Conservation (phyloP, 805 yeast species). For the Candida easanensis region DNA sequence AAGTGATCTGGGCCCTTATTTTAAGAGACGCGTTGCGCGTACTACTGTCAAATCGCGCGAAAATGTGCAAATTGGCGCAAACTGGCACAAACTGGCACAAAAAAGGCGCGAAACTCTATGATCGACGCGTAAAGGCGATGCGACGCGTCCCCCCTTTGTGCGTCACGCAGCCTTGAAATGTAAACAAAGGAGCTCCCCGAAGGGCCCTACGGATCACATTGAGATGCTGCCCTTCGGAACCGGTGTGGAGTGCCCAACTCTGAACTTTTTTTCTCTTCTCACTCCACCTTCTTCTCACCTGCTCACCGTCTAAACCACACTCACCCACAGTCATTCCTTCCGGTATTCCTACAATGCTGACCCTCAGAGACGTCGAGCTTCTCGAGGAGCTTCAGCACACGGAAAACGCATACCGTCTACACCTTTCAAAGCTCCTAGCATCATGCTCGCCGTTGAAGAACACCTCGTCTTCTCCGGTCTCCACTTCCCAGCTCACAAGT, state of each 20-base stretch:
- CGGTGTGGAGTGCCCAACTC: no score
- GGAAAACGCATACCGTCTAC: conserved; percentile 16
- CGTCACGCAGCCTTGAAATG: not conserved
- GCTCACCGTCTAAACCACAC: no score
- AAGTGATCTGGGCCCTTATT: no score
- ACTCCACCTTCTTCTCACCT: no score
- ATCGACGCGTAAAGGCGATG: not conserved
- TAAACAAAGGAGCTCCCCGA: conserved; percentile 1
- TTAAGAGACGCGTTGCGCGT: not conserved
- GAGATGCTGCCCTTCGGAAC: no score
- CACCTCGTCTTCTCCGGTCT: not conserved
- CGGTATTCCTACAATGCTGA: conserved; percentile 1
- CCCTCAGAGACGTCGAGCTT: conserved; percentile 10
- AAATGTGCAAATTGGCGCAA: no score
- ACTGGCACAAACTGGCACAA: not conserved
- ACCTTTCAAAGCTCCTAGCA: conserved; percentile 17
- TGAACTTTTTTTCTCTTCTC: not conserved
- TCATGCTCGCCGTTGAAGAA: conserved; percentile 13
- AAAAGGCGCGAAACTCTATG: not conserved
- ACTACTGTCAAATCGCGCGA: no score
- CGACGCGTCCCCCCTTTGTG: not conserved
- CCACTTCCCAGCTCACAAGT: conserved; percentile 6
- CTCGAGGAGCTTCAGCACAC: conserved; percentile 16
- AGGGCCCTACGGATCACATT: no score
- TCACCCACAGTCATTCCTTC: no score